A percentile compares a stretch with the other conserved stretches of the same genome.
Evolutionary conservation across 176 grass and related monocot genomes (phyloP).

Genomic region (Zea mays): Zm-B73-REFERENCE-NAM-5.0 NC_050097.1:207420001-207420500

Average conservation of each 20-base stretch:
- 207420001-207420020: no score
- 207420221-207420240: constrained; percentile 75
- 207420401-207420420: not conserved
- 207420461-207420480: not conserved
- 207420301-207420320: constrained; percentile 67
- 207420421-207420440: not conserved
- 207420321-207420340: constrained; percentile 74
- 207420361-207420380: constrained; percentile 13
- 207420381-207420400: not conserved
- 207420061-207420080: not conserved
- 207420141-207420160: constrained; percentile 86
- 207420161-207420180: constrained; percentile 98
- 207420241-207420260: constrained; percentile 73
- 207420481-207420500: not conserved
- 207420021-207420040: no score
- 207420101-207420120: constrained; percentile 40
- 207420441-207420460: not conserved
- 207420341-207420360: constrained; percentile 57
- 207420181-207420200: constrained; percentile 76
- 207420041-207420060: not conserved
- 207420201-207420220: constrained; percentile 96
- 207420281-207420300: constrained; percentile 64
- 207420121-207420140: constrained; percentile 91
- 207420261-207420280: constrained; percentile 41
- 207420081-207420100: constrained; percentile 2